Evolutionary conservation across 345 rosid species (phyloP), one percentile per base, ranked within the genome.

Genomic region (Sisymbrium altissimum): DNA sequence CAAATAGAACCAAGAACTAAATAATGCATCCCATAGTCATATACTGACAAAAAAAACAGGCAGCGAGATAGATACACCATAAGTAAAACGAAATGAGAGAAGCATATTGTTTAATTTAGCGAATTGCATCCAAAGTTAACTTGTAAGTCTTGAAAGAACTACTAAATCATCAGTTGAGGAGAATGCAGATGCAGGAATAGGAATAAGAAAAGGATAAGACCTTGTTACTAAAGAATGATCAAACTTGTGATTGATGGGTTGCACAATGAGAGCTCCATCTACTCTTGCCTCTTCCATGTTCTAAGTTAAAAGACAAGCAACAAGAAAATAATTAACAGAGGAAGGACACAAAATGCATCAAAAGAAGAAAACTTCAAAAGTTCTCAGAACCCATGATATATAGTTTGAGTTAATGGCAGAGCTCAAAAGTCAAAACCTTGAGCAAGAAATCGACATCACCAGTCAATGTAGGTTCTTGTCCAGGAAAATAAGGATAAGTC

Each of bases 181-280:
- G n/a, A n/a, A n/a, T n/a, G 52, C 33, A 66, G 67, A 66, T 17
- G 29, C 0, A 21, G 1, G 53, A 56, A 48, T 25, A 66, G n/a
- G n/a, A n/a, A n/a, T n/a, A 48, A 32, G 38, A 17, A 59, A 81
- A 57, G 17, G 35, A 11, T 1, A 80, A 36, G 40, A 91, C 97
- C 98, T 91, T 32, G 97, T 85, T 18, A 88, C 88, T 50, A 89
- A 72, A 72, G 98, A 94, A 77, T 94, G 98, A 76, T 94, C 98
- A 49, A 91, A 89, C 78, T 83, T 89, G 80, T 94, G 98, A 86
- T 89, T 88, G 63, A 89, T 94, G 72, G 98, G 97, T 80, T 94
- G 98, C 64, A 94, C 97, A 64, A 91, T 87, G 52, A 94, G 93
- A 50, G 97, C 97, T 70, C 98, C 97, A 74, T 91, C 95, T 36